Evolutionary conservation across 352 stramenopile genomes (phyloP).

Genomic region (Phytophthora citrophthora): DNA sequence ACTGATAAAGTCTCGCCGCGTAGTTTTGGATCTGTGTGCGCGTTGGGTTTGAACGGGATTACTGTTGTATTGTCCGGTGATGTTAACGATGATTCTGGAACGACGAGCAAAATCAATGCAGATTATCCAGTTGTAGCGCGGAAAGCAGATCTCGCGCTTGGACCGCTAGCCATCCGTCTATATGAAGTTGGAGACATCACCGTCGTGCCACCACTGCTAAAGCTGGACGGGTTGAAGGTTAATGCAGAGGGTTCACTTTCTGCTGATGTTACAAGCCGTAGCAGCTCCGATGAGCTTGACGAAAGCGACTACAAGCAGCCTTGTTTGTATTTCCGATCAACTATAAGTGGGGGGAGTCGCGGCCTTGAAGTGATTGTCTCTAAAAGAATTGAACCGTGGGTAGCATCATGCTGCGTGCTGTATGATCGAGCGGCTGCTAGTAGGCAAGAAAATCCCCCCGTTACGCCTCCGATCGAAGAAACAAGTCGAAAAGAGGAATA

Average conservation of each 20-base stretch:
- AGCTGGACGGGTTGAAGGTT: constrained; percentile 30
- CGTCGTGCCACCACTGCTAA: constrained; percentile 7
- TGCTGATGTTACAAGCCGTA: not conserved
- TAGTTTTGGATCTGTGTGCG: constrained; percentile 4
- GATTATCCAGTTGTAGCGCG: constrained; percentile 22
- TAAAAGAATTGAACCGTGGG: constrained; percentile 29
- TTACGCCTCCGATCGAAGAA: not conserved
- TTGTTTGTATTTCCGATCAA: constrained; percentile 15
- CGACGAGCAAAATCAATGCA: not conserved
- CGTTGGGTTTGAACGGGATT: constrained; percentile 19
- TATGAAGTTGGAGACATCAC: constrained; percentile 2
- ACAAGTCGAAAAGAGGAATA: not conserved
- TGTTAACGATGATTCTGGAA: constrained; percentile 6
- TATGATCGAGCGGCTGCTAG: constrained; percentile 5
- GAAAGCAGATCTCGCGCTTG: constrained; percentile 12
- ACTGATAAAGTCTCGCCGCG: constrained; percentile 4
- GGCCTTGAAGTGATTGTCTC: constrained; percentile 26
- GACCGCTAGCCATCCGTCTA: constrained; percentile 7
- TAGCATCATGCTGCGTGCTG: constrained; percentile 26
- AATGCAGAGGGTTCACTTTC: constrained; percentile 14
- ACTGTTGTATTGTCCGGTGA: constrained; percentile 7
- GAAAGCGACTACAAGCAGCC: constrained; percentile 7
- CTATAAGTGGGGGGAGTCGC: constrained; percentile 28
- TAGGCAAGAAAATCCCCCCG: not conserved
- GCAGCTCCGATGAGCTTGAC: not conserved